These are phyloP conservation scores for Plasmodium malariae DNA, from an alignment of 169 alveolate species.

Conservation along the genomic window DNA sequence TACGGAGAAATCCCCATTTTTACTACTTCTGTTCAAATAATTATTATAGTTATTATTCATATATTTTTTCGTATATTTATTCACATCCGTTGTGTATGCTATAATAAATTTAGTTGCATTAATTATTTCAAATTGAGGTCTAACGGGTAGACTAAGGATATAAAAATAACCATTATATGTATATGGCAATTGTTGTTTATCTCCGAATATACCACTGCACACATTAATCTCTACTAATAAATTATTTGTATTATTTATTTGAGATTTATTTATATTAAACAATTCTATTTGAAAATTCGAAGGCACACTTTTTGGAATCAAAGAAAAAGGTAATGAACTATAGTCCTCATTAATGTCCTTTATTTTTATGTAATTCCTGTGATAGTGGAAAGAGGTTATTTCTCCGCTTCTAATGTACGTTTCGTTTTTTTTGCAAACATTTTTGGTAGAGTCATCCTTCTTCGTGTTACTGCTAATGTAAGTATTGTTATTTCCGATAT, in stretches of 20 bases:
- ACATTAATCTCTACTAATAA: conserved; percentile 84
- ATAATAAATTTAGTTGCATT: conserved; percentile 84
- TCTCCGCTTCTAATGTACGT: conserved; percentile 78
- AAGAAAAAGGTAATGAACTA: conserved; percentile 82
- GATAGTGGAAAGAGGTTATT: conserved; percentile 73
- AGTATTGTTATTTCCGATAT: not conserved
- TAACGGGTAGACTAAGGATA: conserved; percentile 83
- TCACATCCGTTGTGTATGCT: conserved; percentile 80
- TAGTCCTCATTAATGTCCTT: conserved; percentile 59
- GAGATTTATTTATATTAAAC: conserved; percentile 40
- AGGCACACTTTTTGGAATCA: conserved; percentile 85
- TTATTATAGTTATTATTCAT: conserved; percentile 32
- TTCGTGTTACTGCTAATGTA: not conserved
- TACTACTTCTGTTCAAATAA: conserved; percentile 67
- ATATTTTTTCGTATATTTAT: conserved; percentile 44
- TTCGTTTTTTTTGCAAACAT: conserved; percentile 11
- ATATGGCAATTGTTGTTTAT: conserved; percentile 86
- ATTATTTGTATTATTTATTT: conserved; percentile 76
- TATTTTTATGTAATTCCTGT: conserved; percentile 72
- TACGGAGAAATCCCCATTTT: conserved; percentile 56
- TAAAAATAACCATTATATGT: conserved; percentile 87
- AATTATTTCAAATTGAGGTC: conserved; percentile 86
- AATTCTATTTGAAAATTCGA: conserved; percentile 83
- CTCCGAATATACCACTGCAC: conserved; percentile 86
- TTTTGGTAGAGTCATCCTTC: not conserved